phyloP scores from a whole-genome alignment of 495 filamentous ascomycete genomes.

The Aspergillus hancockii region DNA sequence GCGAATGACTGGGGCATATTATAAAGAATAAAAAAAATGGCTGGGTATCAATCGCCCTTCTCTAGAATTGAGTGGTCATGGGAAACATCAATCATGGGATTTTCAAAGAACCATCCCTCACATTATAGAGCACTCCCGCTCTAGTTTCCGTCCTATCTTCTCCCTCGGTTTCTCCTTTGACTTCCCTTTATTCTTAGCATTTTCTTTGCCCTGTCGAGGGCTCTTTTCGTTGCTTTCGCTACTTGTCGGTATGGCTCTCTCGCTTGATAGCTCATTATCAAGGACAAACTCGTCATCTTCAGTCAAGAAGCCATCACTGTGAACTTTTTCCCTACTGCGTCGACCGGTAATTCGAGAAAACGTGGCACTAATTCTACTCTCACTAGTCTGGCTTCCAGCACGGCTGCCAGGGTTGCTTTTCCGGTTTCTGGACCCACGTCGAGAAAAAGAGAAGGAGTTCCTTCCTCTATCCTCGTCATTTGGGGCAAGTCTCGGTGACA shows the following conservation, averaged over 20 bases:
- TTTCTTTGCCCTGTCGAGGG: conserved; percentile 31
- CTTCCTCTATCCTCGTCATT: conserved; percentile 53
- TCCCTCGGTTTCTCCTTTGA: conserved; percentile 45
- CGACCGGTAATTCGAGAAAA: conserved; percentile 65
- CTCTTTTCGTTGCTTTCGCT: conserved; percentile 34
- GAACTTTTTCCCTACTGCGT: conserved; percentile 44
- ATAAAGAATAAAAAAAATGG: not conserved
- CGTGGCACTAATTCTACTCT: conserved; percentile 65
- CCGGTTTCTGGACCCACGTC: conserved; percentile 58
- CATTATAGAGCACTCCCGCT: conserved; percentile 65
- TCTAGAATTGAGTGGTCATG: conserved; percentile 8
- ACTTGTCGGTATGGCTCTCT: conserved; percentile 24
- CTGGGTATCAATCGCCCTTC: conserved; percentile 8
- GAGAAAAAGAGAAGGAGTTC: conserved; percentile 51
- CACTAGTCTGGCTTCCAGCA: conserved; percentile 65
- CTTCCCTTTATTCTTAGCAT: conserved; percentile 29
- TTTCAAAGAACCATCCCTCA: conserved; percentile 11
- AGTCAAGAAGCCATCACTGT: conserved; percentile 27
- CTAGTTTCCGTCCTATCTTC: conserved; percentile 53
- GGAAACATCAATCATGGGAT: conserved; percentile 1
- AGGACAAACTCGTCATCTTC: conserved; percentile 34
- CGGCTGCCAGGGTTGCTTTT: conserved; percentile 62
- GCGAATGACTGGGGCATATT: not conserved
- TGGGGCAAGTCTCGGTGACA: conserved; percentile 45
- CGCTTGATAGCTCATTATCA: conserved; percentile 36